A percentile compares a stretch with the other conserved stretches of the same genome.
phyloP scores from a whole-genome alignment of 2,329 filamentous ascomycete genomes.

The Chlorencoelia australis region DNA sequence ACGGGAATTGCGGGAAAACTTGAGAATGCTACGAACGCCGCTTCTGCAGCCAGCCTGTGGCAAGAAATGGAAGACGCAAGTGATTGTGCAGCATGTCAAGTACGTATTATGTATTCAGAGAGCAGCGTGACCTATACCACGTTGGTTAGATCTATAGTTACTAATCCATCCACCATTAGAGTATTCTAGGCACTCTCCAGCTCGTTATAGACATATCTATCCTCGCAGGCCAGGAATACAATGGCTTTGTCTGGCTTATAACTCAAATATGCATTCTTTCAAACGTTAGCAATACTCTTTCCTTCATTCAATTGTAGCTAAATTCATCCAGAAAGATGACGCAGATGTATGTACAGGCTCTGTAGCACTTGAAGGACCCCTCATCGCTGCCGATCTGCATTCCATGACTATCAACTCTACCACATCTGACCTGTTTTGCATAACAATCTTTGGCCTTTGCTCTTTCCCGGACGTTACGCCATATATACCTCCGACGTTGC shows the following conservation, averaged over 20 bases:
- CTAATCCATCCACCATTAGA: no score
- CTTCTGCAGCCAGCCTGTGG: no score
- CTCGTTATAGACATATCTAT: no score
- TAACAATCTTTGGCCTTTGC: constrained; percentile 37
- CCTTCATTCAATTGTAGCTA: not conserved
- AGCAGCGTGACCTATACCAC: no score
- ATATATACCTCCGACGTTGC: constrained; percentile 26
- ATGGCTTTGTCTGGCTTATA: constrained; percentile 30
- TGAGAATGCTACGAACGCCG: no score
- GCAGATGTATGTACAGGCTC: constrained; percentile 34
- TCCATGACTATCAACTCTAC: constrained; percentile 38
- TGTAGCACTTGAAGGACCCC: constrained; percentile 41
- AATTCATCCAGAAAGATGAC: constrained; percentile 3
- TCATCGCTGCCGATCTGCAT: constrained; percentile 40
- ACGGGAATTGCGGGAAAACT: no score
- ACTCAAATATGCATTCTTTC: constrained; percentile 28
- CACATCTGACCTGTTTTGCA: constrained; percentile 42
- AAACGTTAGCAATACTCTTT: constrained; percentile 12
- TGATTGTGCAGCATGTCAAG: not conserved
- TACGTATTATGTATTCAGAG: no score
- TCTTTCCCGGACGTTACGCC: constrained; percentile 27
- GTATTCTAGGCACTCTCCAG: no score
- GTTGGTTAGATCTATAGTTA: no score
- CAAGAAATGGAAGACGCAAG: not conserved
- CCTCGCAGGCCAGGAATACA: constrained; percentile 35